Conservation (phyloP, 129 eudicot genomes). For the Centella asiatica region DNA sequence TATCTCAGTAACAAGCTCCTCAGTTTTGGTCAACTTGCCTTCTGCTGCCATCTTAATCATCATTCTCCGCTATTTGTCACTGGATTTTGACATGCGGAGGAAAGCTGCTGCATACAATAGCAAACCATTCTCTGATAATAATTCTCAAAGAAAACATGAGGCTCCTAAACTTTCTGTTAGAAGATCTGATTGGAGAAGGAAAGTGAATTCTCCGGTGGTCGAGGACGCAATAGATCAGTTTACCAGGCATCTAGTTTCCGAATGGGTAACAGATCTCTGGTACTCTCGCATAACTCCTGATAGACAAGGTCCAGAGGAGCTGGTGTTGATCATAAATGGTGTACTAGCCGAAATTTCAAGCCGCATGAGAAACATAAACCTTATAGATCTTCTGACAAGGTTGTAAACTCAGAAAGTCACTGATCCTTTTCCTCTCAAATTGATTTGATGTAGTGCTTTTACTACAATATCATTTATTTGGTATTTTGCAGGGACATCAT, state of each 20-base stretch:
- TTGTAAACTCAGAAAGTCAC: constrained; percentile 19
- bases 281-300: constrained; percentile 87
- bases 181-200: constrained; percentile 73
- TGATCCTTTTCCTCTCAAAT: neutral
- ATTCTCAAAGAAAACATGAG: constrained; percentile 27
- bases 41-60: constrained; percentile 61
- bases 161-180: constrained; percentile 25
- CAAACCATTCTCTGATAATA: constrained; percentile 29
- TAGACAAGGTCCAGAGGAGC: constrained; percentile 93
- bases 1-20: constrained; percentile 87
- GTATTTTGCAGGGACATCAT: constrained; percentile 70
- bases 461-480: constrained; percentile 3
- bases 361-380: constrained; percentile 84
- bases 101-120: constrained; percentile 73
- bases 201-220: constrained; percentile 88
- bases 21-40: constrained; percentile 92
- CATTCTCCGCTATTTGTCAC: constrained; percentile 54
- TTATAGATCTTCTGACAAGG: constrained; percentile 91
- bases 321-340: constrained; percentile 77
- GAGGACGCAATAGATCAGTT: constrained; percentile 94
- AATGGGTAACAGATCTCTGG: constrained; percentile 99
- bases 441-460: neutral
- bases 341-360: constrained; percentile 78
- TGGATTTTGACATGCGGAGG: constrained; percentile 79
- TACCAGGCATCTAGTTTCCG: constrained; percentile 78